A percentile compares a stretch with the other conserved stretches of the same genome.
Evolutionary conservation across 2,329 filamentous ascomycete genomes (phyloP).

Genomic region (Drechslera avenae): DNA sequence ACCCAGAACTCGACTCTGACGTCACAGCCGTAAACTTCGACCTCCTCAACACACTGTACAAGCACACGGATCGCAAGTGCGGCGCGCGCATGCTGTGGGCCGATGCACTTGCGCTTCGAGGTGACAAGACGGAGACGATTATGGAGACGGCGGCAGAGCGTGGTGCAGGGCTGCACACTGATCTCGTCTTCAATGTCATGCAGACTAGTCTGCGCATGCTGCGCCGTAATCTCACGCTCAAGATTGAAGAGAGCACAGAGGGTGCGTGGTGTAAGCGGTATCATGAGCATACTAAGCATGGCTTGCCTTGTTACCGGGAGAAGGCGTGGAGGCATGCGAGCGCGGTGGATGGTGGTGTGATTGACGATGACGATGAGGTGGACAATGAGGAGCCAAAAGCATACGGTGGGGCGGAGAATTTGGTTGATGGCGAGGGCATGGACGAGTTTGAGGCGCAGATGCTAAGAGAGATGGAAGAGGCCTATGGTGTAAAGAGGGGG

Average conservation of each 20-base stretch:
- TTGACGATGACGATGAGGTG: no score
- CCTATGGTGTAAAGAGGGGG: no score
- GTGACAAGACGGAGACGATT: constrained; percentile 18
- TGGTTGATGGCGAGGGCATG: no score
- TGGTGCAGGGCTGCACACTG: constrained; percentile 14
- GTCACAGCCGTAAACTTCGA: constrained; percentile 21
- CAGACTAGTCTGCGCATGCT: constrained; percentile 30
- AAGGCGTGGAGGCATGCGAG: constrained; percentile 6
- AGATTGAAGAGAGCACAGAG: constrained; percentile 36
- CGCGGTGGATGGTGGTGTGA: not conserved
- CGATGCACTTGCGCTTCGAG: constrained; percentile 37
- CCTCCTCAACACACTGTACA: constrained; percentile 29
- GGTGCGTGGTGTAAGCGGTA: constrained; percentile 41
- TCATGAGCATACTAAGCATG: constrained; percentile 35
- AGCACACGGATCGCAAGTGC: constrained; percentile 20
- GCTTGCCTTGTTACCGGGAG: constrained; percentile 31
- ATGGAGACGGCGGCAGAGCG: not conserved
- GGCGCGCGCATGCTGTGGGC: constrained; percentile 42
- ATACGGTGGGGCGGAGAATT: no score
- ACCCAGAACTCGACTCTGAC: constrained; percentile 15
- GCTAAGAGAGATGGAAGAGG: no score
- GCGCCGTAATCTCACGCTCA: constrained; percentile 34
- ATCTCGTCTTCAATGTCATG: constrained; percentile 34
- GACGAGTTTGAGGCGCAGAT: no score
- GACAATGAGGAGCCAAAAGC: no score